phyloP scores from a whole-genome alignment of 352 stramenopile species.

The Nothophytophthora sp. region DNA sequence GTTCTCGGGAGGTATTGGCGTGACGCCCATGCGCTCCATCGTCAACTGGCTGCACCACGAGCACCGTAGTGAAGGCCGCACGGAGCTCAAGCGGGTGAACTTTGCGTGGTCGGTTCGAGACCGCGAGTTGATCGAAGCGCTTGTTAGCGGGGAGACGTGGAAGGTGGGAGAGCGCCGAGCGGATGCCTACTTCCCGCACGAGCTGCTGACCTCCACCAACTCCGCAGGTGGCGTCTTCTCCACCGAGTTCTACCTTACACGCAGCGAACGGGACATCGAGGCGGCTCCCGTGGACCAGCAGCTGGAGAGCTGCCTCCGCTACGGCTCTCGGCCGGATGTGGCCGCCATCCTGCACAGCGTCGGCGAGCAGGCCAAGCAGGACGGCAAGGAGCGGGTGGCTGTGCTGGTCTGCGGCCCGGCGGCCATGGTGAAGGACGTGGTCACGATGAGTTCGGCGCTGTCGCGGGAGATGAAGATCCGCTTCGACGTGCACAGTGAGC shows the following conservation, averaged over 20 bases:
- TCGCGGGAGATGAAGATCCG: slow-evolving; percentile 27
- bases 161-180: background rate
- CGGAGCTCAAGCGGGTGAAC: slow-evolving; percentile 28
- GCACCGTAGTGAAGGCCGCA: slow-evolving; percentile 10
- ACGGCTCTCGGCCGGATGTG: slow-evolving; percentile 30
- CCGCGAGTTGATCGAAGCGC: slow-evolving; percentile 27
- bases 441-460: slow-evolving; percentile 19
- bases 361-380: slow-evolving; percentile 30
- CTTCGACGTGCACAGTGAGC: slow-evolving; percentile 46
- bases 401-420: slow-evolving; percentile 45
- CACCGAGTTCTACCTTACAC: slow-evolving; percentile 40
- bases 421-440: slow-evolving; percentile 31
- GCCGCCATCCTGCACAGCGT: slow-evolving; percentile 18
- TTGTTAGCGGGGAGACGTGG: slow-evolving; percentile 15
- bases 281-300: slow-evolving; percentile 20
- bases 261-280: slow-evolving; percentile 25
- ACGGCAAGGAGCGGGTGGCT: slow-evolving; percentile 27
- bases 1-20: slow-evolving; percentile 44
- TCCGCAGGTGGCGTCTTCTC: slow-evolving; percentile 21
- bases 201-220: slow-evolving; percentile 2
- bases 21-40: slow-evolving; percentile 48
- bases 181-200: slow-evolving; percentile 20
- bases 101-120: slow-evolving; percentile 54
- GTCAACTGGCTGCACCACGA: slow-evolving; percentile 39
- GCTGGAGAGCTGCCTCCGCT: slow-evolving; percentile 17